Evolutionary conservation across 805 yeast genomes (phyloP).

Genomic region (Candida maesae): DNA sequence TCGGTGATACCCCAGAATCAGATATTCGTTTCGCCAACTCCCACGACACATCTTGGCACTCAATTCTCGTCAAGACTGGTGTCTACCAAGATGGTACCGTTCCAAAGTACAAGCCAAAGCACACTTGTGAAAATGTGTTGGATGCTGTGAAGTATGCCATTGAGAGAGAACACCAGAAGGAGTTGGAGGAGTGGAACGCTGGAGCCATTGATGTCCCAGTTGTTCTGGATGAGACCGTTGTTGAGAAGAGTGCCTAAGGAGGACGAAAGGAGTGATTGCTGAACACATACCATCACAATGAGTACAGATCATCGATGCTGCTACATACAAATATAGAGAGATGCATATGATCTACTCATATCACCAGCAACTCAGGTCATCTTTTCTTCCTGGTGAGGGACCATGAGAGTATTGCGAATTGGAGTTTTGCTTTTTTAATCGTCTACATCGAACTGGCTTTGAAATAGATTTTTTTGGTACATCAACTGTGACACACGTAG

Average conservation of each 20-base stretch:
- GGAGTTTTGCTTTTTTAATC: too few species aligned
- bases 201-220: constrained; percentile 51
- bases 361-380: too few species aligned
- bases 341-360: too few species aligned
- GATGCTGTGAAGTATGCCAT: constrained; percentile 83
- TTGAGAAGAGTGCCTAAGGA: constrained; percentile 1
- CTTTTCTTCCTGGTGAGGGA: too few species aligned
- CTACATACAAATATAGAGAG: too few species aligned
- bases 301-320: too few species aligned
- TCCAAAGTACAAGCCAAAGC: constrained; percentile 78
- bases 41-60: constrained; percentile 80
- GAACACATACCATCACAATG: too few species aligned
- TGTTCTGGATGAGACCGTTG: constrained; percentile 38
- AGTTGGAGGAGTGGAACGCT: constrained; percentile 71
- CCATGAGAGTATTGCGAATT: too few species aligned
- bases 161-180: constrained; percentile 73
- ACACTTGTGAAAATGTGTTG: constrained; percentile 66
- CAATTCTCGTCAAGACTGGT: constrained; percentile 83
- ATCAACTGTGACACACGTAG: too few species aligned
- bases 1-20: constrained; percentile 88
- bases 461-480: too few species aligned
- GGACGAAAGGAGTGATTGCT: too few species aligned
- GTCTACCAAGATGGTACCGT: constrained; percentile 77
- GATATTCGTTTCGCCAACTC: constrained; percentile 86
- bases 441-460: too few species aligned